These are phyloP conservation scores for Aspergillus sp. DNA, from an alignment of 2,329 filamentous ascomycete genomes.

Conservation along the genomic window DNA sequence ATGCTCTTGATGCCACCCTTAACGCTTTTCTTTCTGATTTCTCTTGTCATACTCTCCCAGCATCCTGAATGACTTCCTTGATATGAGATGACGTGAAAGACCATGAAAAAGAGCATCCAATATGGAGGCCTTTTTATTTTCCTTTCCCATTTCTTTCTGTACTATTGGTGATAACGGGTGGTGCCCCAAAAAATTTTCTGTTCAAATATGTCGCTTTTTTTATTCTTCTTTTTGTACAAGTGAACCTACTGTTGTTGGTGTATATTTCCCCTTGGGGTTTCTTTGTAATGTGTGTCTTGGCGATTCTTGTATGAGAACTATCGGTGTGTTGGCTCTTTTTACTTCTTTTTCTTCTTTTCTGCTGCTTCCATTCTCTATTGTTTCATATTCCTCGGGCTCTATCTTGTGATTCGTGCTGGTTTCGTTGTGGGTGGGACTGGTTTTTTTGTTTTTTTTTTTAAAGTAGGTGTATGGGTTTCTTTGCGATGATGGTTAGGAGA, in stretches of 20 bases:
- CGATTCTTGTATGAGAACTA: constrained; percentile 14
- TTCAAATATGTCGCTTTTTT: background rate
- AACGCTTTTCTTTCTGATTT: too few species aligned
- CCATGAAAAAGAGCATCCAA: too few species aligned
- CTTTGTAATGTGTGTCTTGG: constrained; percentile 21
- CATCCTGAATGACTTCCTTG: too few species aligned
- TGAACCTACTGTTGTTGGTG: background rate
- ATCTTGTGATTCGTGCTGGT: background rate
- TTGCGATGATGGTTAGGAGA: too few species aligned
- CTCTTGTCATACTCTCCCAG: too few species aligned
- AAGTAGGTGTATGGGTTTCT: background rate
- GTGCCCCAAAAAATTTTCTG: too few species aligned
- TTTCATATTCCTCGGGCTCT: constrained; percentile 18
- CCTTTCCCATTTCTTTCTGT: too few species aligned
- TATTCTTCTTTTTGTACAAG: background rate
- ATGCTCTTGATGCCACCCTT: constrained; percentile 3
- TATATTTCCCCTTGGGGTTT: background rate
- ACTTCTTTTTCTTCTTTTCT: constrained; percentile 6
- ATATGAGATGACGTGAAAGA: too few species aligned
- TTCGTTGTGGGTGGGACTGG: background rate
- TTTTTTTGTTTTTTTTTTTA: background rate
- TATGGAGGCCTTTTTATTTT: too few species aligned
- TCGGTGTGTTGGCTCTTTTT: constrained; percentile 1
- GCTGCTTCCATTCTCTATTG: constrained; percentile 10
- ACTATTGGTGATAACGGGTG: too few species aligned